phyloP scores from a whole-genome alignment of 176 grass and related monocot genomes.

The Oropetium thomaeum region DNA sequence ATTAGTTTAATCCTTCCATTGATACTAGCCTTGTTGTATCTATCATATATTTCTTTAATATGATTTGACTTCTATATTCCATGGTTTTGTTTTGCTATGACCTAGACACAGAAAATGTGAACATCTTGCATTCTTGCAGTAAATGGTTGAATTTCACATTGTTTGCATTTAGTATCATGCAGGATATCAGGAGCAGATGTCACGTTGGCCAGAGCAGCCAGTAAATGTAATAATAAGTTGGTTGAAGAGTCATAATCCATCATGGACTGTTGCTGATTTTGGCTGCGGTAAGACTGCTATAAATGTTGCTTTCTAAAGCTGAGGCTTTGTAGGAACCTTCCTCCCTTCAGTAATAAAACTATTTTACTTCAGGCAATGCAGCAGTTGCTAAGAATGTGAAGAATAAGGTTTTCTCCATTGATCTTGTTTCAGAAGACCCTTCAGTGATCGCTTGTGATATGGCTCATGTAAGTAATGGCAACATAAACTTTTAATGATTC shows the following conservation, averaged over 20 bases:
- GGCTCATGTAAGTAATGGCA: slow-evolving; percentile 76
- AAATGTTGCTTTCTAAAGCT: slow-evolving; percentile 7
- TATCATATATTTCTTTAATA: not conserved
- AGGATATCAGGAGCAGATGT: slow-evolving; percentile 97
- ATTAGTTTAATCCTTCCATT: not conserved
- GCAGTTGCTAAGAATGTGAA: slow-evolving; percentile 82
- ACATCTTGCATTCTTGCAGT: not conserved
- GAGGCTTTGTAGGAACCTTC: not conserved
- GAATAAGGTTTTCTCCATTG: slow-evolving; percentile 97
- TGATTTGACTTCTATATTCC: not conserved
- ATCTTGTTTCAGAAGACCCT: slow-evolving; percentile 86
- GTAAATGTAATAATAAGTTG: slow-evolving; percentile 85
- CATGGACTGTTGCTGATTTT: slow-evolving; percentile 93
- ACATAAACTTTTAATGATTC: not conserved
- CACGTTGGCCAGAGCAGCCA: slow-evolving; percentile 86
- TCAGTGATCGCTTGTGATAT: slow-evolving; percentile 94
- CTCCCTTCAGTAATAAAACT: not conserved
- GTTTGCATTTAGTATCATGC: slow-evolving; percentile 78
- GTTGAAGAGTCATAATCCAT: slow-evolving; percentile 65
- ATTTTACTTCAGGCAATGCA: slow-evolving; percentile 57
- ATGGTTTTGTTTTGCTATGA: slow-evolving; percentile 7
- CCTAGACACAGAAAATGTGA: slow-evolving; percentile 11
- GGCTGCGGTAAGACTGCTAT: slow-evolving; percentile 71
- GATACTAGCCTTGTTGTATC: not conserved
- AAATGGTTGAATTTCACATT: slow-evolving; percentile 24